Base-by-base conservation (phyloP, 345 rosid genomes). In the Geranium rotundifolium region DNA sequence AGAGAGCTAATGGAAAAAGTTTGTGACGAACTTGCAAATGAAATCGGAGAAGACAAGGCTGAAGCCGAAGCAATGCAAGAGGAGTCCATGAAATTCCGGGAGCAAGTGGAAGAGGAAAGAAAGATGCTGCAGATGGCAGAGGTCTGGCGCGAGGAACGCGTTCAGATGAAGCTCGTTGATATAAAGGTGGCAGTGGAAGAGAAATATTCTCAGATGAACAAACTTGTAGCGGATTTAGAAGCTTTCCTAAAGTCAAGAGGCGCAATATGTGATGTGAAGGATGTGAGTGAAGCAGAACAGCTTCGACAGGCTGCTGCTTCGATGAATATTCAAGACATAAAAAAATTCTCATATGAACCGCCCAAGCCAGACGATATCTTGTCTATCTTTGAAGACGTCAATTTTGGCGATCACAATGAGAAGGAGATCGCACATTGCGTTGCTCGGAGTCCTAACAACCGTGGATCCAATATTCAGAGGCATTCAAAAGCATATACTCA, bases 61-160 rank as follows among this genome's bases (percentile, higher is more conserved):
- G 97, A 90, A 74, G 77, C 81, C 52, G 95, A 90, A 71, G 81
- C 73, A 64, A 29, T 88, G 60, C 84, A 84, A 72, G 77, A 80
- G 67, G 95, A 90, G 50, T 74, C 82, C 7, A 77, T 82, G 84
- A 80, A 72, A 69, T 82, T 85, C 9, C 69, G 79, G 29, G 93
- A 84, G 66, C 91, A 90, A 58, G 82, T 79, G 5, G 97, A 88
- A 0, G 90, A 90, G 29, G 97, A 90, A 73, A 82, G 97, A 79
- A 84, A 77, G 72, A 90, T 90, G 95, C 72, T 88, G 69, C 97
- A 90, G 80, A 90, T 88, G 93, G 97, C 97, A 7, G 97, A 90
- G 78, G 95, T 90, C 18, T 90, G 97, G 97, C 93, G 95, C 50
- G 97, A 90, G 78, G 95, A 90, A 72, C 95, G 95, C 58, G 95